phyloP scores from a whole-genome alignment of 345 rosid genomes.

The Limnanthes douglasii region DNA sequence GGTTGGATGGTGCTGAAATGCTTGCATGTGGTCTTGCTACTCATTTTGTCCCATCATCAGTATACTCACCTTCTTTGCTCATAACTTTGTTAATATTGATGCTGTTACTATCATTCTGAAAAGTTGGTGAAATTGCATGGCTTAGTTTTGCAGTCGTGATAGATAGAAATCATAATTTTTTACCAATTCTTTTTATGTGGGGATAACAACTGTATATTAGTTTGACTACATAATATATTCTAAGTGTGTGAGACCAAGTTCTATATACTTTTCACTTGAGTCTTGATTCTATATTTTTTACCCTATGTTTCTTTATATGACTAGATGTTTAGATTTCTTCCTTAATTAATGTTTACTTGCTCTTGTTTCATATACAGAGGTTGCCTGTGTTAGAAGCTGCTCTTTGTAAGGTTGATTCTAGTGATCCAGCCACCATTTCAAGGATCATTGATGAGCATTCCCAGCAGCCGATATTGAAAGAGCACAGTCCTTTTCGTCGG shows the following conservation, averaged over 20 bases:
- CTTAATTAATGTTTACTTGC: too few species aligned
- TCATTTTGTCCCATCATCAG: slow-evolving; percentile 57
- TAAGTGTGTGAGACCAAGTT: too few species aligned
- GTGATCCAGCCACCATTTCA: slow-evolving; percentile 33
- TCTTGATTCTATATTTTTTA: too few species aligned
- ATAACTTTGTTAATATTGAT: too few species aligned
- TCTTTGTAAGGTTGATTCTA: slow-evolving; percentile 25
- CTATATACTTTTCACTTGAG: too few species aligned
- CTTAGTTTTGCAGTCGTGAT: slow-evolving; percentile 7
- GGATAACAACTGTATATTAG: too few species aligned
- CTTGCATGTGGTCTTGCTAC: slow-evolving; percentile 85
- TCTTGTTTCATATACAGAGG: too few species aligned
- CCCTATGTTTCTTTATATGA: too few species aligned
- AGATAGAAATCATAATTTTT: not conserved
- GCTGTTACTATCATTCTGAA: not conserved
- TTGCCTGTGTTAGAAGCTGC: slow-evolving; percentile 46
- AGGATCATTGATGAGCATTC: slow-evolving; percentile 37
- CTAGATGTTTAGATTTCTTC: too few species aligned
- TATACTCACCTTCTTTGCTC: slow-evolving; percentile 14
- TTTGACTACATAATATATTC: too few species aligned
- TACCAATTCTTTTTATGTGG: not conserved
- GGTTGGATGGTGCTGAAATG: slow-evolving; percentile 82
- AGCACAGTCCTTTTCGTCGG: slow-evolving; percentile 49
- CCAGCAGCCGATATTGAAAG: slow-evolving; percentile 39
- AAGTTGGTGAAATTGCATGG: not conserved